Evolutionary conservation across 1,139 yeast species (phyloP), one percentile per base, ranked within the genome.

Genomic region (Scheffersomyces lignicola): DNA sequence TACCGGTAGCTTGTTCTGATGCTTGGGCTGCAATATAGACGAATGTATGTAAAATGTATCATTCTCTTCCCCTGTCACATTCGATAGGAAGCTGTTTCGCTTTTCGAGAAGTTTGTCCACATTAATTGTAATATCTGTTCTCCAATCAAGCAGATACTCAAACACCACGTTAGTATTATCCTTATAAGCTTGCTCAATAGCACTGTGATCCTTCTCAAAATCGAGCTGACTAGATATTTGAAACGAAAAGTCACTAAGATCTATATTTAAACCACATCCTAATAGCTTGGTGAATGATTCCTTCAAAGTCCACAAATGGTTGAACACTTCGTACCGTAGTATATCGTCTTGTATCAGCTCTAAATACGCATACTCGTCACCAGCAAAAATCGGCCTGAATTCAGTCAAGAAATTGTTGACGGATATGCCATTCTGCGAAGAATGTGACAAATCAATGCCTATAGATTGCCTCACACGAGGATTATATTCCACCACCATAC

Each of bases 301-400:
- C 49, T 84, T 84, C 36, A 83, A 52, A 0, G 92, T 82, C 94
- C 92, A 84, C 22, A 73, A 64, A 34, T 76, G 78, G 21, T 80
- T 76, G 51, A 73, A 78, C 3, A 50, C 29, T 10, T 43, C 34
- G 44, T 69, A 69, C 30, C 60, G 35, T 2, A 37, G 16, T 1
- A 39, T 31, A 2, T 39, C 9, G 25, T 53, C 54, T 0, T 31
- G 29, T 3, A 53, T 38, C 1, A 9, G 23, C 9, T 40, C 36
- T 16, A 81, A 42, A 13, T 58, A 49, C 2, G 35, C 37, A 7
- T 52, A 48, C 49, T 83, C 90, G 0, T 34, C 28, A 0, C 42
- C 42, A 21, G 71, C 62, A 43, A 83, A 80, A 2, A 82, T 73
- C 8, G 68, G 78, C 17, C 49, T 47, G 43, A 79, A 80, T 22